Conservation (phyloP, 2,329 filamentous ascomycete species). For the Stemphylium beticola region DNA sequence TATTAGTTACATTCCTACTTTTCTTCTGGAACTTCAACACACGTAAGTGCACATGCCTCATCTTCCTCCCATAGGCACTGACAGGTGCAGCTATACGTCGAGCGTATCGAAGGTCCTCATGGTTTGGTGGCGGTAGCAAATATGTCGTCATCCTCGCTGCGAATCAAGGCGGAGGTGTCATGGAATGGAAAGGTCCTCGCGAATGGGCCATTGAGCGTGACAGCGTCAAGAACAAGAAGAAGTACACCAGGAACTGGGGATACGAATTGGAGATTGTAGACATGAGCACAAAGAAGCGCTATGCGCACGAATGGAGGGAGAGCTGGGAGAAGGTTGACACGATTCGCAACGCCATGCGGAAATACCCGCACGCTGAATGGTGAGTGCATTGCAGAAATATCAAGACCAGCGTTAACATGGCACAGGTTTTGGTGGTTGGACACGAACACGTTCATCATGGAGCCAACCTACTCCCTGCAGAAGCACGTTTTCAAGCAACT, state of each 20-base stretch:
- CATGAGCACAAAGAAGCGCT: conserved; percentile 98
- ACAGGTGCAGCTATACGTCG: conserved; percentile 60
- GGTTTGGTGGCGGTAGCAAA: conserved; percentile 85
- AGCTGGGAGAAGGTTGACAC: conserved; percentile 99
- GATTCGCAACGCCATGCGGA: conserved; percentile 83
- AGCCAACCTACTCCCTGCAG: conserved; percentile 88
- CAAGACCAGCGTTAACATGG: conserved; percentile 33
- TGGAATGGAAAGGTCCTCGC: conserved; percentile 97
- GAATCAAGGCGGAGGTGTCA: conserved; percentile 94
- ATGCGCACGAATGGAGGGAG: conserved; percentile 98
- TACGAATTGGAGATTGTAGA: conserved; percentile 97
- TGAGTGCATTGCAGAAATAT: conserved; percentile 55
- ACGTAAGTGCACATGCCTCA: conserved; percentile 64
- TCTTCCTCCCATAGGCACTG: conserved; percentile 6
- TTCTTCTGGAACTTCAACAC: conserved; percentile 71
- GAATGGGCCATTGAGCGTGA: conserved; percentile 99
- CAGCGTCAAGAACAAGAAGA: conserved; percentile 92
- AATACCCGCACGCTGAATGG: conserved; percentile 97
- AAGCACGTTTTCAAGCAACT: conserved; percentile 87
- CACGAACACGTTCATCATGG: conserved; percentile 97
- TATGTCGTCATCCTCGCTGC: conserved; percentile 92
- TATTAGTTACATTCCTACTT: conserved; percentile 66
- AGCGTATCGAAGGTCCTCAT: conserved; percentile 72
- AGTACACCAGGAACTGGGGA: conserved; percentile 85
- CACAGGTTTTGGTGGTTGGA: conserved; percentile 99